phyloP scores from a whole-genome alignment of 2,329 filamentous ascomycete genomes.

The Pyrenophora seminiperda region DNA sequence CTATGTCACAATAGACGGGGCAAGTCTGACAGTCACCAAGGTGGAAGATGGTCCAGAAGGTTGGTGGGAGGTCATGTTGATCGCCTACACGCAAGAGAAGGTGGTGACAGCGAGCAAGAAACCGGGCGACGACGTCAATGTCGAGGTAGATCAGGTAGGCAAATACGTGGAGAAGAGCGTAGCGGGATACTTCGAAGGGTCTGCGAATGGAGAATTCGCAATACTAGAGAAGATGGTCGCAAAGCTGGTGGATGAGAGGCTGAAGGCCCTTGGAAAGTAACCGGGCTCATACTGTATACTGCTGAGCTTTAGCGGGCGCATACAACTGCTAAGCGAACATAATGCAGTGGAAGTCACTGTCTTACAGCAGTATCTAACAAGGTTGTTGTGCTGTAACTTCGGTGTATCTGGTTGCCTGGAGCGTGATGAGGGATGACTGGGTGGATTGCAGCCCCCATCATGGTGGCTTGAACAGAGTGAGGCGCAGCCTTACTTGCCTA shows the following conservation, averaged over 20 bases:
- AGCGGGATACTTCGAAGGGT: constrained; percentile 72
- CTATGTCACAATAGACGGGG: constrained; percentile 91
- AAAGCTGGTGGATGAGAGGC: constrained; percentile 73
- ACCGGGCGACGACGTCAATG: constrained; percentile 80
- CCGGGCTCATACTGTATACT: constrained; percentile 1
- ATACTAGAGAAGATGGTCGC: constrained; percentile 61
- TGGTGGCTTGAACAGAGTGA: constrained; percentile 41
- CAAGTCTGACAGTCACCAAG: constrained; percentile 87
- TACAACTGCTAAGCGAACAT: constrained; percentile 4
- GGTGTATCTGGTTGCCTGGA: constrained; percentile 11
- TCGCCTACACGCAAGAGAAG: constrained; percentile 93
- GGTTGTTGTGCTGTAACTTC: background rate
- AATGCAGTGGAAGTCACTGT: constrained; percentile 6
- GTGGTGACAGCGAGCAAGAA: constrained; percentile 81
- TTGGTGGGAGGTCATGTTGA: constrained; percentile 96
- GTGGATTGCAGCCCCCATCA: constrained; percentile 28
- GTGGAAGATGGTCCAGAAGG: constrained; percentile 80
- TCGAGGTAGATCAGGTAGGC: constrained; percentile 88
- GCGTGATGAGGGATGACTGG: constrained; percentile 24
- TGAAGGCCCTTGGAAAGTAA: constrained; percentile 52
- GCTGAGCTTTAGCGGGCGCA: background rate
- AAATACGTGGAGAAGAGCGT: constrained; percentile 93
- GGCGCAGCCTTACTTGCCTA: constrained; percentile 39
- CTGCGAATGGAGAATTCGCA: constrained; percentile 56
- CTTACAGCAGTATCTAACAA: constrained; percentile 12